Evolutionary conservation across 345 rosid genomes (phyloP).

Genomic region (Psidium friedrichsthalianum): DNA sequence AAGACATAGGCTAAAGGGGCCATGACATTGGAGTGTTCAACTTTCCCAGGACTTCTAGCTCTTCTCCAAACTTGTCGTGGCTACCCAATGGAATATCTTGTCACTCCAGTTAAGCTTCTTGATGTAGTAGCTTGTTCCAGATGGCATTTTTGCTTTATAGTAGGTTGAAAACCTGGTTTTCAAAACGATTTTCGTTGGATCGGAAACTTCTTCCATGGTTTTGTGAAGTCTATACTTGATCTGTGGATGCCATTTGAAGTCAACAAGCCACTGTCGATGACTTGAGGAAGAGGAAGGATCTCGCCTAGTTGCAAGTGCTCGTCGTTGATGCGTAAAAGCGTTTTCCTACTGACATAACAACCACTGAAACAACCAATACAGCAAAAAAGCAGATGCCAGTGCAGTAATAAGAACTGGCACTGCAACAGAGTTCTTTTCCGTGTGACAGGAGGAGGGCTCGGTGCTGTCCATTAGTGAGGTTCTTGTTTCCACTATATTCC

Average conservation of each 20-base stretch:
- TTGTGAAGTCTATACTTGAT: conserved; percentile 53
- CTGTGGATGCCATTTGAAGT: conserved; percentile 52
- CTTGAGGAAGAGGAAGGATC: conserved; percentile 30
- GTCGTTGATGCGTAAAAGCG: conserved; percentile 31
- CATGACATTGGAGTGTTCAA: conserved; percentile 72
- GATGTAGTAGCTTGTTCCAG: conserved; percentile 52
- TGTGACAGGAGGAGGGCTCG: fast-evolving
- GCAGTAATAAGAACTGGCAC: conserved; percentile 20
- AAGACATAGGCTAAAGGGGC: conserved; percentile 74
- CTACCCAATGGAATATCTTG: conserved; percentile 63
- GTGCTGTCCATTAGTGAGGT: neutral
- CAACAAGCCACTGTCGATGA: conserved; percentile 43
- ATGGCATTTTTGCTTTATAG: conserved; percentile 69
- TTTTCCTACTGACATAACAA: conserved; percentile 19
- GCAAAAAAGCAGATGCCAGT: conserved; percentile 22
- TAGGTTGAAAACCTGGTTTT: conserved; percentile 66
- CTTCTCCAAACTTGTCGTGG: conserved; percentile 49
- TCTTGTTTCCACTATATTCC: conserved; percentile 24
- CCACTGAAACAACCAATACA: conserved; percentile 14
- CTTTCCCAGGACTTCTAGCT: conserved; percentile 61
- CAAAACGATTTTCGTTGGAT: conserved; percentile 29
- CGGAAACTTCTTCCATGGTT: conserved; percentile 51
- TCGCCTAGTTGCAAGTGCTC: conserved; percentile 23
- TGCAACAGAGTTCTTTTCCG: conserved; percentile 15
- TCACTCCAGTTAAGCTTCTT: conserved; percentile 77